Conservation (phyloP, 352 stramenopile species). For the Blastocystis hominis region DNA sequence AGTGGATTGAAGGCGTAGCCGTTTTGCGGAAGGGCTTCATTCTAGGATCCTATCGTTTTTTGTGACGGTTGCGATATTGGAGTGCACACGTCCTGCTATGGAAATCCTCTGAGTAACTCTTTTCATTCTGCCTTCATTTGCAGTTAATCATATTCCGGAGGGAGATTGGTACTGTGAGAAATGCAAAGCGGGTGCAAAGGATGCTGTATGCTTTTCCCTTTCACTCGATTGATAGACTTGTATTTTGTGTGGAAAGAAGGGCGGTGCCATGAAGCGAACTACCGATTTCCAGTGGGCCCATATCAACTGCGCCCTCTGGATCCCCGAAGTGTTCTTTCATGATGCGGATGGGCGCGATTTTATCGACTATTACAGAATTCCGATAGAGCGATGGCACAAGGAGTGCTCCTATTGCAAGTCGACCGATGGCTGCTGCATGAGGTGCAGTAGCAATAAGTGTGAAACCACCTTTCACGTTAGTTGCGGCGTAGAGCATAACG, state of each 20-base stretch:
- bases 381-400: constrained; percentile 35
- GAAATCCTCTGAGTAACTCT: constrained; percentile 22
- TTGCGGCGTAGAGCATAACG: constrained; percentile 53
- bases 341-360: constrained; percentile 38
- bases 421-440: constrained; percentile 46
- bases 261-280: constrained; percentile 49
- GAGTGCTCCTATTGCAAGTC: constrained; percentile 41
- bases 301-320: constrained; percentile 53
- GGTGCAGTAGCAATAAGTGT: constrained; percentile 51
- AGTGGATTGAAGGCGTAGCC: constrained; percentile 52
- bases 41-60: constrained; percentile 57
- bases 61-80: constrained; percentile 58
- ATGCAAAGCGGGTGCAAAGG: not conserved
- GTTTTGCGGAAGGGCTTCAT: not conserved
- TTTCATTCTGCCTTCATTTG: not conserved
- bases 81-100: constrained; percentile 48
- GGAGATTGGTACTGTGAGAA: constrained; percentile 52
- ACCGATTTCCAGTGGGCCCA: constrained; percentile 56
- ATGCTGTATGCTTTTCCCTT: constrained; percentile 17
- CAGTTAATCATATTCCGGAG: constrained; percentile 39
- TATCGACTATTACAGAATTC: constrained; percentile 56
- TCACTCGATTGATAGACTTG: not conserved
- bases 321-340: constrained; percentile 56
- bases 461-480: constrained; percentile 49
- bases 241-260: constrained; percentile 46